A percentile compares a stretch with the other conserved stretches of the same genome.
These are phyloP conservation scores for Aspergillus affinis DNA, from an alignment of 495 filamentous ascomycete genomes.

Conservation along the genomic window DNA sequence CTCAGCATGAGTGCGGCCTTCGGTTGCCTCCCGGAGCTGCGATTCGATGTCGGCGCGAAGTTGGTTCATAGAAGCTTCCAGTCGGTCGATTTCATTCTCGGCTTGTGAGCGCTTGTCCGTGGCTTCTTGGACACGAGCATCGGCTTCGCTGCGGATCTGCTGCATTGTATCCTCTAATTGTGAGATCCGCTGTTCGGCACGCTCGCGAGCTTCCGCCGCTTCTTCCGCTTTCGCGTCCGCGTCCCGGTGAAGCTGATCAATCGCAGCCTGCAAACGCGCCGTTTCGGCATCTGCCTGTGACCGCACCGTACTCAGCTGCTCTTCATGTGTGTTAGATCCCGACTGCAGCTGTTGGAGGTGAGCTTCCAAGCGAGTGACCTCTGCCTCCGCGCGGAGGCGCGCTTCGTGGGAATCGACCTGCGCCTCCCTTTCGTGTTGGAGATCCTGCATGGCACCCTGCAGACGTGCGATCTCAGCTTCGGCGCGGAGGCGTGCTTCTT, in stretches of 20 bases:
- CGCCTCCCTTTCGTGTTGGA: constrained; percentile 11
- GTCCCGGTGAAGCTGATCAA: constrained; percentile 23
- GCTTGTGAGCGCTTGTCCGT: constrained; percentile 16
- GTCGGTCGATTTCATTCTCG: constrained; percentile 16
- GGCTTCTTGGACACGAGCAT: constrained; percentile 33
- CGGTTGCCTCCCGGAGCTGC: constrained; percentile 27
- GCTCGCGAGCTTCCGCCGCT: constrained; percentile 28
- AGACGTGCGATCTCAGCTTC: constrained; percentile 25
- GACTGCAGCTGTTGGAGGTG: constrained; percentile 16
- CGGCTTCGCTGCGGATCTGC: constrained; percentile 36
- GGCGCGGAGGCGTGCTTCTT: constrained; percentile 16
- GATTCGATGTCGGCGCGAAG: constrained; percentile 26
- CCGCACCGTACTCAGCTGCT: constrained; percentile 20
- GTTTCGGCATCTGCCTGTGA: constrained; percentile 23
- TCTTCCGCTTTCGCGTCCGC: constrained; percentile 16
- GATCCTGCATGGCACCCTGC: constrained; percentile 23
- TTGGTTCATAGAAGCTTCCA: constrained; percentile 24
- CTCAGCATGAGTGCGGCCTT: constrained; percentile 35
- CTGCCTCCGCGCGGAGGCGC: constrained; percentile 29
- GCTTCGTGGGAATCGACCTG: constrained; percentile 46
- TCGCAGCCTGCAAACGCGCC: constrained; percentile 23
- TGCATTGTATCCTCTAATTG: constrained; percentile 41
- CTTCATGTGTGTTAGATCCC: constrained; percentile 6
- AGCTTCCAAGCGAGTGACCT: constrained; percentile 9
- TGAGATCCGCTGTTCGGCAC: constrained; percentile 32